Evolutionary conservation across 306 rosid genomes (phyloP).

Genomic region (Sophora flavescens): DNA sequence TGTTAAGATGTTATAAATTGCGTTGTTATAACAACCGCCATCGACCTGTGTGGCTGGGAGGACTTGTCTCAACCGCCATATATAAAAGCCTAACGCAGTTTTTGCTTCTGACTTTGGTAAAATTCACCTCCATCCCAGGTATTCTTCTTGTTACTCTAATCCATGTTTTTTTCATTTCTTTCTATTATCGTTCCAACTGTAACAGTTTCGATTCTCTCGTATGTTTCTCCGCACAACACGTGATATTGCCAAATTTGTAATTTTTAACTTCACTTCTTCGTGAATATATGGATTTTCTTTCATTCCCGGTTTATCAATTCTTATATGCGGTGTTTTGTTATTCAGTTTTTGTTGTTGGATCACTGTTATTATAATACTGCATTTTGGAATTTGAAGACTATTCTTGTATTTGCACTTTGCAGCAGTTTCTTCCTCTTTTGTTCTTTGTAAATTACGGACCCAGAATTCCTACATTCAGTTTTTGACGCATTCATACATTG

Average conservation of each 20-base stretch:
- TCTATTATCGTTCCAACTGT: neutral
- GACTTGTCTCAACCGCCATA: conserved; percentile 33
- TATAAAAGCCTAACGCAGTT: neutral
- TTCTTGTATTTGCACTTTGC: neutral
- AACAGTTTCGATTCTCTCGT: too few species aligned
- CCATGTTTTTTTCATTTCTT: neutral
- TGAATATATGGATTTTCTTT: neutral
- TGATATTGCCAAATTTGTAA: neutral
- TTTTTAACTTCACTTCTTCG: neutral
- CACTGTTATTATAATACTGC: neutral
- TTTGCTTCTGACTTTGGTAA: neutral
- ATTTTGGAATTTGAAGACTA: neutral
- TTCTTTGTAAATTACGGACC: too few species aligned
- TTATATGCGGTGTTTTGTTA: neutral
- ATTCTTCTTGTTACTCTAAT: neutral
- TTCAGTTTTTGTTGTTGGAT: neutral
- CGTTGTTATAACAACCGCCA: neutral
- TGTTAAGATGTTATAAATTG: neutral
- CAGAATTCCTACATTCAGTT: too few species aligned
- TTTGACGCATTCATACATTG: too few species aligned
- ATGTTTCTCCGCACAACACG: neutral
- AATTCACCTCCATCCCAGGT: neutral
- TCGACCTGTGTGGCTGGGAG: conserved; percentile 38
- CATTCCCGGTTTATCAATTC: neutral
- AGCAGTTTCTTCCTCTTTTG: neutral